Percentiles rank a stretch among this genome's conserved stretches.
Evolutionary conservation across 108 stramenopile species (phyloP).

Genomic region (Schizochytrium sp.): DNA sequence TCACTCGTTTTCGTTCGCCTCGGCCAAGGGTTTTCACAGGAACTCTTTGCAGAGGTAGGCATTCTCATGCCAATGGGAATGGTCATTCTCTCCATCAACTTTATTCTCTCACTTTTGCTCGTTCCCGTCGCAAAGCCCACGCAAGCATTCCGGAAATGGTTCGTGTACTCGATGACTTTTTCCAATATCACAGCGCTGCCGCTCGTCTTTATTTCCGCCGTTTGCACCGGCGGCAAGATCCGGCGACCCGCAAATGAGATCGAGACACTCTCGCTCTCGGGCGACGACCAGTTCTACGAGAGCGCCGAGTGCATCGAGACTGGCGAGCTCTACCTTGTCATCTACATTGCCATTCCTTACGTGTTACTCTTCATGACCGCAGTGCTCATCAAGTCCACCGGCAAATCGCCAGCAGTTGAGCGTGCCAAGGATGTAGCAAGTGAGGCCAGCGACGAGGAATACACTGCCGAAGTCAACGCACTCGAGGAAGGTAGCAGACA

Average conservation of each 20-base stretch:
- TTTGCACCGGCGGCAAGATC: neutral
- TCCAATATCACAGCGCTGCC: neutral
- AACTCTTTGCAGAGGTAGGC: neutral
- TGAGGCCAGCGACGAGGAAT: too few relatives aligned
- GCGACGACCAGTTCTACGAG: neutral
- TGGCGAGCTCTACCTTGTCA: neutral
- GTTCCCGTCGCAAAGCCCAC: neutral
- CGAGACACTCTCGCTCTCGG: neutral
- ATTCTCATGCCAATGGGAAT: neutral
- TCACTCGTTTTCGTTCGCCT: neutral
- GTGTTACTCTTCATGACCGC: neutral
- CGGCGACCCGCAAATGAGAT: neutral
- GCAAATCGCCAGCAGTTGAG: too few relatives aligned
- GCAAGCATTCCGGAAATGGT: neutral
- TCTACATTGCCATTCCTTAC: neutral
- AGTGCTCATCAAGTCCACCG: neutral
- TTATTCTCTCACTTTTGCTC: neutral
- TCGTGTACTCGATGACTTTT: neutral
- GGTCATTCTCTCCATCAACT: neutral
- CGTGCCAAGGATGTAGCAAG: too few relatives aligned
- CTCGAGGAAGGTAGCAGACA: too few relatives aligned
- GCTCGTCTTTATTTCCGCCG: neutral
- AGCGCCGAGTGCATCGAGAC: neutral
- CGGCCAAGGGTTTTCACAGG: neutral
- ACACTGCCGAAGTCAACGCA: too few relatives aligned